phyloP scores from a whole-genome alignment of 805 yeast genomes.

The Cyberlindnera subsufficiens region DNA sequence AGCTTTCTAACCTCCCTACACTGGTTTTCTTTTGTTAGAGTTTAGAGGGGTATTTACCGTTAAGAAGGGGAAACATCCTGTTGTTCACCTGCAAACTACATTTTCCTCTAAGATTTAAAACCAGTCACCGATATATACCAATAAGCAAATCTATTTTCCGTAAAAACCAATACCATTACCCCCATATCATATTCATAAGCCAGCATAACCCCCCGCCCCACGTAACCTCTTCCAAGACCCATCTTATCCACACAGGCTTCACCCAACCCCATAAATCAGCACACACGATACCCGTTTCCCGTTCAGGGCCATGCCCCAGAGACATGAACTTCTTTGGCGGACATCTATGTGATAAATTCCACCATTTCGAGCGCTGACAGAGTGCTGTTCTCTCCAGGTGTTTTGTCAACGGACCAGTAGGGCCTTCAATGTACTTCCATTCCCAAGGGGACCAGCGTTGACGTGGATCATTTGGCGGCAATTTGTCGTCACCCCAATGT shows the following conservation, averaged over 20 bases:
- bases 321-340: conserved; percentile 67
- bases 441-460: conserved; percentile 87
- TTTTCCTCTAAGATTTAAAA: too few species aligned
- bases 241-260: conserved; percentile 45
- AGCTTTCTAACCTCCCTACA: background rate
- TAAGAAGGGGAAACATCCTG: too few species aligned
- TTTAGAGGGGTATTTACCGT: too few species aligned
- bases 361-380: conserved; percentile 87
- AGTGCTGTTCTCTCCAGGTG: conserved; percentile 63
- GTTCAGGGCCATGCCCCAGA: conserved; percentile 84
- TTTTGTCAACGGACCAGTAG: conserved; percentile 82
- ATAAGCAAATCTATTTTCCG: too few species aligned
- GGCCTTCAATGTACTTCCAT: conserved; percentile 89
- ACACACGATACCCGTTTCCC: conserved; percentile 76
- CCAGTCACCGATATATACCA: too few species aligned
- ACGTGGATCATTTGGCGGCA: conserved; percentile 63
- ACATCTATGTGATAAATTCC: conserved; percentile 84
- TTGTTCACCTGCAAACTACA: too few species aligned
- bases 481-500: conserved; percentile 84
- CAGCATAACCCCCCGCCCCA: conserved; percentile 62
- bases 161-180: conserved; percentile 21
- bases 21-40: too few species aligned
- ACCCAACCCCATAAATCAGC: conserved; percentile 56
- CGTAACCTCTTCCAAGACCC: conserved; percentile 41
- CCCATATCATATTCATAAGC: conserved; percentile 44